Evolutionary conservation across 495 filamentous ascomycete species (phyloP).

Genomic region (Cairneyella variabilis): DNA sequence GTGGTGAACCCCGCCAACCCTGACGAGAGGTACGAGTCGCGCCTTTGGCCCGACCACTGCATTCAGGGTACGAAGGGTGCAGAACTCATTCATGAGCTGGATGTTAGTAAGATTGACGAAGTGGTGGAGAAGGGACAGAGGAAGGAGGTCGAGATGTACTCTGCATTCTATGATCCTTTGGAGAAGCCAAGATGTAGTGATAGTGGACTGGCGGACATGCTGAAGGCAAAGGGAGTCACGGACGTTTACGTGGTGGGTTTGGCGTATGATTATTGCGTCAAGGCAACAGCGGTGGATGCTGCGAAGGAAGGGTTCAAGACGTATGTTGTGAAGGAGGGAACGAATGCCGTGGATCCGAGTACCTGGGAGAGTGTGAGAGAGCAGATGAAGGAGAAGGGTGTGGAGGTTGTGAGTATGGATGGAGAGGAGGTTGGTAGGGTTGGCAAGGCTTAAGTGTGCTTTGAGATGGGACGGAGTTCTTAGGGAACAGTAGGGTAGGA

Average conservation of each 20-base stretch:
- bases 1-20: slow-evolving; percentile 67
- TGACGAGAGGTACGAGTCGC: slow-evolving; percentile 58
- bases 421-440: slow-evolving; percentile 38
- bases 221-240: slow-evolving; percentile 58
- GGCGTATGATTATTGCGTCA: slow-evolving; percentile 88
- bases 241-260: slow-evolving; percentile 81
- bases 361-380: slow-evolving; percentile 53
- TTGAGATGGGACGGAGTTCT: no score
- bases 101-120: slow-evolving; percentile 52
- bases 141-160: slow-evolving; percentile 82
- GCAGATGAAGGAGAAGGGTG: slow-evolving; percentile 51
- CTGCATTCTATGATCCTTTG: slow-evolving; percentile 75
- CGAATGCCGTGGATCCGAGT: slow-evolving; percentile 59
- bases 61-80: slow-evolving; percentile 71
- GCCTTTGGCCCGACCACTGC: slow-evolving; percentile 90
- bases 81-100: slow-evolving; percentile 70
- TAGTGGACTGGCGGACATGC: slow-evolving; percentile 51
- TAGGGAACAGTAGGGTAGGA: no score
- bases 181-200: slow-evolving; percentile 48
- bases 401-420: slow-evolving; percentile 40
- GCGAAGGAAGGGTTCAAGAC: slow-evolving; percentile 70
- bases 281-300: slow-evolving; percentile 73
- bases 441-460: not conserved
- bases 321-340: slow-evolving; percentile 75
- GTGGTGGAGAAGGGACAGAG: slow-evolving; percentile 77